phyloP scores from a whole-genome alignment of 768 basidiomycete genomes.

The Terana coerulea region DNA sequence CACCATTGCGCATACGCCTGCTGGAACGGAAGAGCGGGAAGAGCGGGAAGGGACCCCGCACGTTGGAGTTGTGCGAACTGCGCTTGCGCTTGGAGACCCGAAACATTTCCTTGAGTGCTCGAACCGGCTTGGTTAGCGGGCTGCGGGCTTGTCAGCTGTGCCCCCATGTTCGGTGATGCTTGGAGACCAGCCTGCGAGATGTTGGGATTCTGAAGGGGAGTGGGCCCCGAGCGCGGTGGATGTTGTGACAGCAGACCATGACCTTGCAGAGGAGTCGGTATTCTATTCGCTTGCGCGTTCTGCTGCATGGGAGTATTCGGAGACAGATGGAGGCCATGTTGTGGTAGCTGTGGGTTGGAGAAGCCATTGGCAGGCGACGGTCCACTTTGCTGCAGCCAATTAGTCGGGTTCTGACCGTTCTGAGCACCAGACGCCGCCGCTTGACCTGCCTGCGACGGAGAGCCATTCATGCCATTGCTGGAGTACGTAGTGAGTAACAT shows the following conservation, averaged over 20 bases:
- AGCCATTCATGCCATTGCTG: neutral
- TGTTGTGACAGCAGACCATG: neutral
- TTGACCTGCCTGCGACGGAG: neutral
- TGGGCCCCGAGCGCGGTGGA: constrained; percentile 2
- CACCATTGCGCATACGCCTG: constrained; percentile 47
- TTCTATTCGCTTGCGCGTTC: neutral
- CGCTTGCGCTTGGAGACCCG: constrained; percentile 13
- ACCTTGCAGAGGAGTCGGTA: neutral
- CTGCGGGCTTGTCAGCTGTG: neutral
- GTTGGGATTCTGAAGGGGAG: constrained; percentile 5
- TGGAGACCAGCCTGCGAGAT: neutral
- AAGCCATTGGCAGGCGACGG: constrained; percentile 8
- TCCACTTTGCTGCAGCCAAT: constrained; percentile 9
- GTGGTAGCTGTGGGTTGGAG: neutral
- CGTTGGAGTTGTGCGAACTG: constrained; percentile 44
- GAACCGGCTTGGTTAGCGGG: neutral
- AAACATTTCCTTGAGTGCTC: neutral
- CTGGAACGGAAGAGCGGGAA: constrained; percentile 38
- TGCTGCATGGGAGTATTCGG: constrained; percentile 8
- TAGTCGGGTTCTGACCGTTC: neutral
- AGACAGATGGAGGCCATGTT: neutral
- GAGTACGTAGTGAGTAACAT: too few relatives aligned
- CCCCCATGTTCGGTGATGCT: constrained; percentile 5
- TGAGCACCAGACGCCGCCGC: neutral
- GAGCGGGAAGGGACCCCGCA: constrained; percentile 4